These are phyloP conservation scores for Viola pubescens DNA, from an alignment of 441 rosid genomes.

Conservation along the genomic window DNA sequence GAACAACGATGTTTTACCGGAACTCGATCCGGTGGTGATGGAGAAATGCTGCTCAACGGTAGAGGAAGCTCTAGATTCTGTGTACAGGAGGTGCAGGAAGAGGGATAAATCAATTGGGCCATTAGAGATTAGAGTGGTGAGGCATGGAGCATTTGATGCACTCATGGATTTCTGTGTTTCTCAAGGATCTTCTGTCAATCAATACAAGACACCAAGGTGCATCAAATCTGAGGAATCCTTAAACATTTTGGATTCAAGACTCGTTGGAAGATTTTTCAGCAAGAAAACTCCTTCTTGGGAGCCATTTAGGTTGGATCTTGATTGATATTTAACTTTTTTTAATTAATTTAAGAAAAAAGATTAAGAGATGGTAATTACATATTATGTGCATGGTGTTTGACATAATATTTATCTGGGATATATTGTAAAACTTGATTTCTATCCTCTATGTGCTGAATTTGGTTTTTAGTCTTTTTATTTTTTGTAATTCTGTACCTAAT, in stretches of 20 bases:
- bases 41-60: slow-evolving; percentile 63
- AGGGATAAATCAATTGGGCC: slow-evolving; percentile 75
- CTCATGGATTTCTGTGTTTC: slow-evolving; percentile 78
- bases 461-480: no score
- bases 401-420: not conserved
- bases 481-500: no score
- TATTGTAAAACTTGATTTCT: slow-evolving; percentile 11
- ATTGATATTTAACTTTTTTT: slow-evolving; percentile 3
- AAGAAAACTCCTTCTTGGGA: slow-evolving; percentile 57
- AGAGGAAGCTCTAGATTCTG: slow-evolving; percentile 74
- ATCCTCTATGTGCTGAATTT: not conserved
- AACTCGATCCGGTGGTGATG: slow-evolving; percentile 41
- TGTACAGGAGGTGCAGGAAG: slow-evolving; percentile 68
- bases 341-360: not conserved
- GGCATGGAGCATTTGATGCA: slow-evolving; percentile 56
- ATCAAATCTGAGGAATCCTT: slow-evolving; percentile 53
- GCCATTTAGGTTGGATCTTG: slow-evolving; percentile 37
- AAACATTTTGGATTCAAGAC: slow-evolving; percentile 55
- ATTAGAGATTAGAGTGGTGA: slow-evolving; percentile 74
- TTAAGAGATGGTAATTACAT: no score
- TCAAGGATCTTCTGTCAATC: slow-evolving; percentile 80
- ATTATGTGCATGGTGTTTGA: no score
- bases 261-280: slow-evolving; percentile 58
- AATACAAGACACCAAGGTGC: slow-evolving; percentile 88
- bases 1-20: slow-evolving; percentile 19